Base-by-base conservation (phyloP, 331 rosid genomes). In the Arachis monticola region DNA sequence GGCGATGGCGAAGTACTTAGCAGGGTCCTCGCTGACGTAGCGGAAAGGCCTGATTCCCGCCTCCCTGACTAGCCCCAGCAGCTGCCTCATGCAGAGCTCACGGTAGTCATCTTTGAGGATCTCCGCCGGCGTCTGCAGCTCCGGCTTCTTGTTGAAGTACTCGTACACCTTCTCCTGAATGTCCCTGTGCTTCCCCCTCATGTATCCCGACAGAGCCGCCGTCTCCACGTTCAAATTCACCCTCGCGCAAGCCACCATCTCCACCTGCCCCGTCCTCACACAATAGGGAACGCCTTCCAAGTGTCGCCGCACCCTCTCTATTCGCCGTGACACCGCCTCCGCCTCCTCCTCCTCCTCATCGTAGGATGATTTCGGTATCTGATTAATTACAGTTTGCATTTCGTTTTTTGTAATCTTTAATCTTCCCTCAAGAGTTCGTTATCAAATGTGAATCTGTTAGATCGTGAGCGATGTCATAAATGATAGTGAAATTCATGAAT, bases 121-220 rank as follows among this genome's bases (percentile, higher is more conserved):
- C 85, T 92, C 99, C 30, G 88, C 58, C 1, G 99, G 97, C 40
- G 93, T 94, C 67, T 87, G 96, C 11, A 94, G 90, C 2, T 90
- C 88, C 0, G 92, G 97, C 77, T 86, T 80, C 5, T 91, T 66
- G 60, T 85, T 85, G 85, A 87, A 94, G 86, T 77, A 94, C 5
- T 80, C 84, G 7, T 79, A 81, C 2, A 94, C 83, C 31, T 74
- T 81, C 27, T 92, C 96, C 44, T 94, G 97, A 13, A 90, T 57
- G 6, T 88, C 97, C 27, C 87, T 78, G 76, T 92, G 83, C 47
- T 87, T 90, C 0, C 93, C 91, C 68, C 90, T 87, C 92, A 92
- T 69, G 80, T 61, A 92, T 27, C 12, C 30, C 11, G 87, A 79
- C 0, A 94, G 84, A 0, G 73, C 45, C 6, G 17, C 22, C 11